These are phyloP conservation scores for Hypoxylon rubiginosum DNA, from an alignment of 2,329 filamentous ascomycete species.

Conservation along the genomic window DNA sequence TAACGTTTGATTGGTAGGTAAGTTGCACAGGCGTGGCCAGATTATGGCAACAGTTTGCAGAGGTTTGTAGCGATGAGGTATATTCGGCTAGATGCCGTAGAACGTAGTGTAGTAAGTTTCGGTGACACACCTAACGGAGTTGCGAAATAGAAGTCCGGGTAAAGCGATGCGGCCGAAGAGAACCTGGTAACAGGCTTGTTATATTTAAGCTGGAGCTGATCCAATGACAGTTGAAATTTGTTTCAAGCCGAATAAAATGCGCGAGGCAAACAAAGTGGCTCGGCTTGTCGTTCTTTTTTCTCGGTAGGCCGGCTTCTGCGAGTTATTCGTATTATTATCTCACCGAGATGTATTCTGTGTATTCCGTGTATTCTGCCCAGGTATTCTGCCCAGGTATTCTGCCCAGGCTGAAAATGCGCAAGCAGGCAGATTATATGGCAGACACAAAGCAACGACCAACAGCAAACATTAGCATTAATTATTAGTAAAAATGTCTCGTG, in stretches of 20 bases:
- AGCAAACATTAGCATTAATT: slow-evolving; percentile 31
- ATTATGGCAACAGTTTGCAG: slow-evolving; percentile 10
- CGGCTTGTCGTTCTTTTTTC: slow-evolving; percentile 1
- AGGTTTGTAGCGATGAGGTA: slow-evolving; percentile 2
- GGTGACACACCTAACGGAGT: slow-evolving; percentile 16
- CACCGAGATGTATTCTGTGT: slow-evolving; percentile 31
- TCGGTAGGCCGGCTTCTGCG: slow-evolving; percentile 5
- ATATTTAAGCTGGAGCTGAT: slow-evolving; percentile 3
- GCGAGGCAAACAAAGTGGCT: slow-evolving; percentile 14
- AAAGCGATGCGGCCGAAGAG: slow-evolving; percentile 1
- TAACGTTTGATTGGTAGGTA: slow-evolving; percentile 29
- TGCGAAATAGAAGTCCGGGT: slow-evolving; percentile 13
- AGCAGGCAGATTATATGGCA: slow-evolving; percentile 28
- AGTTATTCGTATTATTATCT: slow-evolving; percentile 28
- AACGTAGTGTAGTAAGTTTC: slow-evolving; percentile 9
- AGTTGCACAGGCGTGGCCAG: slow-evolving; percentile 11
- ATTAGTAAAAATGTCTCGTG: slow-evolving; percentile 35
- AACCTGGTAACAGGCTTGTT: slow-evolving; percentile 20
- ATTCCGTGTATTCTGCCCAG: slow-evolving; percentile 2
- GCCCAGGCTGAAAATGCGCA: slow-evolving; percentile 23
- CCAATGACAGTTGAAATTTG: slow-evolving; percentile 8
- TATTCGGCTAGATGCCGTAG: slow-evolving; percentile 15
- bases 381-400: neutral
- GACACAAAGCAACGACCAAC: slow-evolving; percentile 14
- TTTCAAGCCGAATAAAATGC: slow-evolving; percentile 15